These are phyloP conservation scores for Phaffomyces antillensis DNA, from an alignment of 805 yeast species.

Conservation along the genomic window DNA sequence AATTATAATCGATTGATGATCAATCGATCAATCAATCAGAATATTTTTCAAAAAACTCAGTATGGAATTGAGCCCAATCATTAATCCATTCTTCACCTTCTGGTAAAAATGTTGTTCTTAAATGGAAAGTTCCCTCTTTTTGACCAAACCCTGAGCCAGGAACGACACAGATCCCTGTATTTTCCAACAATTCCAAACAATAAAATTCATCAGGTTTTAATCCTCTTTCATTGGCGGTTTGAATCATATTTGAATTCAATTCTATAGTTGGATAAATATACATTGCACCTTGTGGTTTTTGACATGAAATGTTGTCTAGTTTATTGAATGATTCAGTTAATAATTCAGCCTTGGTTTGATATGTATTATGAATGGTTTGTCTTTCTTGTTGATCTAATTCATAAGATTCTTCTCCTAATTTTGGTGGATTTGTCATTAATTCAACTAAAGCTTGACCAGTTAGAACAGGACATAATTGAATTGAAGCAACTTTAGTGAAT, in stretches of 20 bases:
- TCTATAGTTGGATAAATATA: constrained; percentile 81
- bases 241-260: constrained; percentile 56
- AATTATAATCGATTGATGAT: too few species aligned
- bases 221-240: constrained; percentile 49
- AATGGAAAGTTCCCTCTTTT: constrained; percentile 78
- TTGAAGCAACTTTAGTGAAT: constrained; percentile 80
- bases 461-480: constrained; percentile 89
- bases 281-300: constrained; percentile 96
- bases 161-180: constrained; percentile 93
- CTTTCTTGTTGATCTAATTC: constrained; percentile 61
- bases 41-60: constrained; percentile 42
- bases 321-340: constrained; percentile 64
- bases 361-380: constrained; percentile 49
- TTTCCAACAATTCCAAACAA: constrained; percentile 74
- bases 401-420: constrained; percentile 66
- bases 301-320: constrained; percentile 81
- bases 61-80: constrained; percentile 74
- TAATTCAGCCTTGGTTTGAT: constrained; percentile 53
- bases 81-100: constrained; percentile 90
- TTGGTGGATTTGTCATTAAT: constrained; percentile 90
- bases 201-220: constrained; percentile 80
- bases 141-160: constrained; percentile 99
- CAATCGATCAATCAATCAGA: not conserved
- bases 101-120: constrained; percentile 94
- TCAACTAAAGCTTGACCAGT: constrained; percentile 92